Evolutionary conservation across 371 early-diverging fungal genomes (phyloP), one percentile per base, ranked within the genome.

Genomic region (Mortierella sp.): DNA sequence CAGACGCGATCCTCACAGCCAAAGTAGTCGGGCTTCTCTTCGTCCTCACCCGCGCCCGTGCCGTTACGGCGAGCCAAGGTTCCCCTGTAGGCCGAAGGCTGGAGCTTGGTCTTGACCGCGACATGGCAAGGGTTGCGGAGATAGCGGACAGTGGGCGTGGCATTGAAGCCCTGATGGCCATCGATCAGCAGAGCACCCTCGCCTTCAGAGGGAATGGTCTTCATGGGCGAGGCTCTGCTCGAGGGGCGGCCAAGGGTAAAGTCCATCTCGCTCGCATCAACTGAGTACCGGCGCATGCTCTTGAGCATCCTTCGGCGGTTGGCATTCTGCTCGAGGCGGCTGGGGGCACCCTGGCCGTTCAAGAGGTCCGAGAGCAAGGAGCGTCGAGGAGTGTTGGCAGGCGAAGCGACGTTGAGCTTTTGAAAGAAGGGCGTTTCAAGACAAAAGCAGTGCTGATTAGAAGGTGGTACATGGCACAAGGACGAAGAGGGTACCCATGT

Each of bases 201-300:
- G 0, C 74, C 83, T n/a, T 78, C 83, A 14, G 80, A 72, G 1
- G 74, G 69, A 22, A 82, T 77, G 16, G 72, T 58, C 34, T 67
- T 37, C 76, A 83, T 66, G 14, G 77, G 74, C 4, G 71, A 67
- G 31, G 67, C 68, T 3, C 77, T 65, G 55, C 66, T 74, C 11
- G 83, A 78, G 16, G 83, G 79, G 6, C 79, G 79, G n/a, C 66
- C 64, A 39, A 83, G 39, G 48, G 52, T 74, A 45, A 83, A 79
- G 63, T 83, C 74, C 79, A 79, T 73, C 73, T 83, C 83, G 48
- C 73, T 74, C 50, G 76, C 79, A 40, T 83, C 83, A 2, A 83
- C 75, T 44, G 83, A 83, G 50, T 79, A 83, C 9, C 79, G 83
- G 53, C 83, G 83, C 83, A 83, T 83, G 64, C 78, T 78, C 76